Percentiles rank a stretch among this genome's conserved stretches.
Conservation (phyloP, 2,329 filamentous ascomycete species). For the Metarhizium album region DNA sequence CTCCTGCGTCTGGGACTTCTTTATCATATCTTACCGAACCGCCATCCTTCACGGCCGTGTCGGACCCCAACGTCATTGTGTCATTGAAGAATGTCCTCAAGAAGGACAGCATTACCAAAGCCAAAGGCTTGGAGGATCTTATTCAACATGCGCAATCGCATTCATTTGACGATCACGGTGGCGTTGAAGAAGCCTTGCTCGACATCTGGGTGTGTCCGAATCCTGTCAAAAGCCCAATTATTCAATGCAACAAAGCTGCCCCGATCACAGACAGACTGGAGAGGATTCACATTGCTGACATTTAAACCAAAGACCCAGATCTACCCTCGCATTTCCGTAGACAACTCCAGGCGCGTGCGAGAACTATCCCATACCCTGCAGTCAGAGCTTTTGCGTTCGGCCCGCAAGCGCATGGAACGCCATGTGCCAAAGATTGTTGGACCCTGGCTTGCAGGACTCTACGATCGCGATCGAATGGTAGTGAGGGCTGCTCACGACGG, state of each 20-base stretch:
- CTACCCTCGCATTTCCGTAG: conserved; percentile 83
- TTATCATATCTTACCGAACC: conserved; percentile 85
- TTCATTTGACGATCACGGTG: conserved; percentile 43
- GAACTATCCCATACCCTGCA: conserved; percentile 76
- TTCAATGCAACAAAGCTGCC: too few relatives aligned
- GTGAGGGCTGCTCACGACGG: conserved; percentile 69
- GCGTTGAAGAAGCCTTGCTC: conserved; percentile 70
- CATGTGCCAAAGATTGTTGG: conserved; percentile 68
- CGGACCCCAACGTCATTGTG: conserved; percentile 72
- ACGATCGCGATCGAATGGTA: conserved; percentile 72
- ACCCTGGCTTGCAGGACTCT: conserved; percentile 83
- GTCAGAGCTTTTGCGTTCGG: conserved; percentile 46
- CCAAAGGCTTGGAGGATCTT: conserved; percentile 82
- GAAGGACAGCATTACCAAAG: conserved; percentile 85
- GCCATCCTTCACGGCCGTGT: conserved; percentile 66
- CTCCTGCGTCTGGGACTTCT: conserved; percentile 30
- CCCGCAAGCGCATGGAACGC: conserved; percentile 74
- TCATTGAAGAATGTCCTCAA: conserved; percentile 89
- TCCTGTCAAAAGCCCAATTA: neutral
- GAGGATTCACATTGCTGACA: neutral
- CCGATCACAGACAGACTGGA: too few relatives aligned
- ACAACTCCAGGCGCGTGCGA: conserved; percentile 76
- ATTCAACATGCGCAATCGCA: conserved; percentile 49
- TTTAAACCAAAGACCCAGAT: conserved; percentile 53
- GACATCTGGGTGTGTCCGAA: conserved; percentile 65